Evolutionary conservation across 2,329 filamentous ascomycete species (phyloP), one percentile per base, ranked within the genome.

Genomic region (Clarireedia paspali): DNA sequence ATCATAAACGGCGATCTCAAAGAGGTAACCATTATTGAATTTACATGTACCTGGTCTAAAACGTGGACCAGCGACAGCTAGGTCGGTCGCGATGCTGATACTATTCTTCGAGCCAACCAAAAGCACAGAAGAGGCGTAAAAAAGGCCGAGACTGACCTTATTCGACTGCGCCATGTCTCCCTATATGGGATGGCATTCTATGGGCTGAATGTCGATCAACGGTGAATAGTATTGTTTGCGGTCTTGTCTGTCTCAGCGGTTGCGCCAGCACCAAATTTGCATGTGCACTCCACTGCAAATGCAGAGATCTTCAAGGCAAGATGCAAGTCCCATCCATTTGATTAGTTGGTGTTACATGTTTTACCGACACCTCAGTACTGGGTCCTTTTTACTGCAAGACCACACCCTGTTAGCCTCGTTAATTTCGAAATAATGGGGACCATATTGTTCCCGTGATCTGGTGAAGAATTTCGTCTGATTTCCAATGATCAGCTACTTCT

Each of bases 291-390:
- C 36, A 30, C 53, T 40, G 27, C 46, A 44, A 38, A 55, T 50
- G 53, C 53, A 44, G 42, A 50, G 53, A 50, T 55, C 53, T 47
- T 55, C 45, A 50, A 47, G 39, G 53, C 46, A 55, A 36, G 46
- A 17, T 55, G 34, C 46, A 50, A 27, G 24, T 36, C 34, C 12
- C 38, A 34, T 42, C 36, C 23, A 27, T 42, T 38, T 38, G 52
- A 24, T 46, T 20, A 23, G 42, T 26, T 14, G 27, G 46, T 34
- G 38, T 55, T 38, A 55, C 46, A 55, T 9, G 17, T 53, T 36
- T 50, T 55, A 55, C 53, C 53, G 53, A 50, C 26, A 50, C 53
- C 53, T 55, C 46, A 50, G 52, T 55, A 30, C 46, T 44, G 53
- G 52, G 46, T 26, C n/a, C 36, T 50, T 39, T 39, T 47, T 47